phyloP scores from a whole-genome alignment of 2,329 filamentous ascomycete species.

The Calonectria hawksworthii region DNA sequence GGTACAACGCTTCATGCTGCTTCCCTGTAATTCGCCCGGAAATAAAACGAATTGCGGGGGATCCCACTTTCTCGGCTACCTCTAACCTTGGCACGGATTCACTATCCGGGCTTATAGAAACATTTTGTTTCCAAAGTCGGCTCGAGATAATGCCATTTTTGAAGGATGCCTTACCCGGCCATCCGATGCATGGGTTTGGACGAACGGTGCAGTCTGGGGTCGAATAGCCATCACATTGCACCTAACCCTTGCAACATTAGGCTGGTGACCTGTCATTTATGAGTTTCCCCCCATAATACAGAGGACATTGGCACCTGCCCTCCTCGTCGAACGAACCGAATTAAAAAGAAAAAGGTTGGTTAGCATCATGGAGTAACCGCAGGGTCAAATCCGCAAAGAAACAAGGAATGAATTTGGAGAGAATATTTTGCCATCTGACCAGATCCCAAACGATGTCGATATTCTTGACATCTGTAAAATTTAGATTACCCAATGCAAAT shows the following conservation, averaged over 20 bases:
- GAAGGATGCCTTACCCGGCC: background rate
- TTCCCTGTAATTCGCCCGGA: background rate
- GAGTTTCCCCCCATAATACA: background rate
- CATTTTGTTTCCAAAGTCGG: background rate
- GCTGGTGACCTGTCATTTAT: background rate
- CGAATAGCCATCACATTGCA: background rate
- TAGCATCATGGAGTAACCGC: too few relatives aligned
- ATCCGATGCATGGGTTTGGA: background rate
- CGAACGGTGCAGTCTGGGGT: background rate
- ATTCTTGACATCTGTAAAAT: background rate
- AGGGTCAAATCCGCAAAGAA: too few relatives aligned
- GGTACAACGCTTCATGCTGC: background rate
- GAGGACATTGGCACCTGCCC: background rate
- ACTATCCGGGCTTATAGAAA: background rate
- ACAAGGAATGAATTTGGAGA: background rate
- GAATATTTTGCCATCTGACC: background rate
- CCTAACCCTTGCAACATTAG: background rate
- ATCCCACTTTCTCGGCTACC: background rate
- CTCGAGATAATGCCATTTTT: background rate
- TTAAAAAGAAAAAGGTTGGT: too few relatives aligned
- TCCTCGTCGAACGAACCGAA: background rate
- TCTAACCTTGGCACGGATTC: background rate
- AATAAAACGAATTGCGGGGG: slow-evolving; percentile 4
- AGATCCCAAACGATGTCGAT: background rate
- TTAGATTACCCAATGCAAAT: background rate